Evolutionary conservation across 441 rosid species (phyloP).

Genomic region (Gossypium davidsonii): DNA sequence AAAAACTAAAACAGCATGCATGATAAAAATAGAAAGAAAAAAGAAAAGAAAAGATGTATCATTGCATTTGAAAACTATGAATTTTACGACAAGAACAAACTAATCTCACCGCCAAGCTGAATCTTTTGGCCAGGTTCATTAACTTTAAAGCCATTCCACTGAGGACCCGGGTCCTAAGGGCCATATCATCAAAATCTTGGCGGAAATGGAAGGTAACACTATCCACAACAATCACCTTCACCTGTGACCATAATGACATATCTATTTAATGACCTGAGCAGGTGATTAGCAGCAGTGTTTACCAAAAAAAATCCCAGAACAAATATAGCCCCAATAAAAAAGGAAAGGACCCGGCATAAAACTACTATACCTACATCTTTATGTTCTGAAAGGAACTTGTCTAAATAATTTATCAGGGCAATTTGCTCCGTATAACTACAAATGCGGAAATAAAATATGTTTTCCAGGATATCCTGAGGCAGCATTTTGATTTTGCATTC

Average conservation of each 20-base stretch:
- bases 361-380: conserved; percentile 50
- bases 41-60: conserved; percentile 1
- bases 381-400: conserved; percentile 69
- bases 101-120: conserved; percentile 64
- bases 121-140: conserved; percentile 79
- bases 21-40: background rate
- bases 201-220: conserved; percentile 94
- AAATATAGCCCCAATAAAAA: background rate
- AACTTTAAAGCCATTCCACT: conserved; percentile 74
- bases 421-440: conserved; percentile 87
- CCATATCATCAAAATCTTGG: conserved; percentile 84
- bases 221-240: conserved; percentile 69
- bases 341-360: background rate
- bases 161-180: conserved; percentile 70
- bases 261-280: conserved; percentile 5
- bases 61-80: background rate
- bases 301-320: background rate
- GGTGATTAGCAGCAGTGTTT: background rate
- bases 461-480: conserved; percentile 61
- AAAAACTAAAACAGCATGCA: background rate
- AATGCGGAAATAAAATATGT: conserved; percentile 74
- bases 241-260: conserved; percentile 41
- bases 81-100: background rate
- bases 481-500: conserved; percentile 39
- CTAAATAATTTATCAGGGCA: conserved; percentile 69